These are phyloP conservation scores for Pseudozyma sp. DNA, from an alignment of 1,284 basidiomycete genomes.

Conservation along the genomic window DNA sequence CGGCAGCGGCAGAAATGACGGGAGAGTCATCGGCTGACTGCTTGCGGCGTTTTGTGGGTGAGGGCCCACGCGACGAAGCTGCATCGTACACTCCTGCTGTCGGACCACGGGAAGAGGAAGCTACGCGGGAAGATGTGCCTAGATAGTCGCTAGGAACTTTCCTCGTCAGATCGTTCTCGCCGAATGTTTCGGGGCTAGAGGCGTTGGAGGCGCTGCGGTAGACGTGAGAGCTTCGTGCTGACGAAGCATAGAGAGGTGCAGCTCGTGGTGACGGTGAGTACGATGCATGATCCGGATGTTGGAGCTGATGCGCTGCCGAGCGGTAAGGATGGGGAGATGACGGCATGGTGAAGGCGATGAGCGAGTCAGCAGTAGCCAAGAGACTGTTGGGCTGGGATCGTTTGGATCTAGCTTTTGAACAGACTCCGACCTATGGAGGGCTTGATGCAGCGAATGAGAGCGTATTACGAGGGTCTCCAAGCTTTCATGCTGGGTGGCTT, in stretches of 20 bases:
- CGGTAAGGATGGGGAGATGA: conserved; percentile 46
- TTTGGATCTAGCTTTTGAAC: no score
- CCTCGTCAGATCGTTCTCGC: conserved; percentile 14
- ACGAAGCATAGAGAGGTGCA: conserved; percentile 28
- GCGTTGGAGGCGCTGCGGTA: conserved; percentile 26
- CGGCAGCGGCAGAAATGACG: neutral
- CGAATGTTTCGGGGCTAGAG: conserved; percentile 39
- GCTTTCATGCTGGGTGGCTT: no score
- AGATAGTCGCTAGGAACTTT: conserved; percentile 3
- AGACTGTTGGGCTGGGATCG: neutral
- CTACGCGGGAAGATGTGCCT: neutral
- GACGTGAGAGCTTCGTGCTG: conserved; percentile 24
- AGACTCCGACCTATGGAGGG: no score
- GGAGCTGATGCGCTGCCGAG: conserved; percentile 47
- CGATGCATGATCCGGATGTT: conserved; percentile 46
- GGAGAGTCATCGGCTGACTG: conserved; percentile 11
- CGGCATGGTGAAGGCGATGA: conserved; percentile 18
- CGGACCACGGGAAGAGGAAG: conserved; percentile 8
- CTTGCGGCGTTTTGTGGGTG: conserved; percentile 22
- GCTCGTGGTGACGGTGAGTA: conserved; percentile 41
- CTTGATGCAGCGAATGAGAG: no score
- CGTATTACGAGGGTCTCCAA: no score
- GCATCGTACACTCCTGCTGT: neutral
- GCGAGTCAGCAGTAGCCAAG: neutral
- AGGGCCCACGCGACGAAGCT: neutral